Evolutionary conservation across 352 stramenopile species (phyloP), one percentile per base, ranked within the genome.

Genomic region (Phytophthora aleatoria): DNA sequence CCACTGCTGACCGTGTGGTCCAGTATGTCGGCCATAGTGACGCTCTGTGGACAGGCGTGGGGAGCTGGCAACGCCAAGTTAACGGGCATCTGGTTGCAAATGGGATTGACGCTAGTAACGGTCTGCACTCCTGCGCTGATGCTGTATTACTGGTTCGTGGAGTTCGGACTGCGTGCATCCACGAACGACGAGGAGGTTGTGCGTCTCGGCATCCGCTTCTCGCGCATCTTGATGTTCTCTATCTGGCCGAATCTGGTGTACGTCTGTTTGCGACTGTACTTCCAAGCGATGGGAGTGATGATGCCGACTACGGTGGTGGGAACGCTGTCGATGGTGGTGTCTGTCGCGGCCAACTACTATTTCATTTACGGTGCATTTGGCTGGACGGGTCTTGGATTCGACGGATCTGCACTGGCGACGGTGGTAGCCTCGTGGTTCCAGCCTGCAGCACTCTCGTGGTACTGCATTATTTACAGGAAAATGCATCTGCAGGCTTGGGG

Each of bases 1-100:
- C 85, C 85, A 49, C 66, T 91, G 27, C 71, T 76, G 38, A 81
- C 67, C 5, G 83, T 91, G 24, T 93, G 85, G 85, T 78, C 76
- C 0, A 78, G 76, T 28, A 79, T 81, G 13, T 89, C 85, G 13
- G 81, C 83, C 11, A 74, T 93, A 30, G 81, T 90, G 42, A 92
- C 83, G 66, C 77, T 92, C 3, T 92, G 83, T 30, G 81, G 83
- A 7, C 83, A 92, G 50, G 81, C 83, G 3, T 89, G 76, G 75
- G 83, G 83, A 8, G 83, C 81, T 33, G 71, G 77, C 38, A 92
- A 92, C 59, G 50, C 67, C 16, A 73, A 83, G 31, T 58, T 90
- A 30, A 75, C 71, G n/a, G 83, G 83, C 7, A 63, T 90, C 15
- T 92, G 83, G 83, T 65, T 92, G 47, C 83, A 91, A 53, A 88